Percentiles rank a stretch among this genome's conserved stretches.
Conservation (phyloP, 2,329 filamentous ascomycete genomes). For the Amesomyces nigricolor region DNA sequence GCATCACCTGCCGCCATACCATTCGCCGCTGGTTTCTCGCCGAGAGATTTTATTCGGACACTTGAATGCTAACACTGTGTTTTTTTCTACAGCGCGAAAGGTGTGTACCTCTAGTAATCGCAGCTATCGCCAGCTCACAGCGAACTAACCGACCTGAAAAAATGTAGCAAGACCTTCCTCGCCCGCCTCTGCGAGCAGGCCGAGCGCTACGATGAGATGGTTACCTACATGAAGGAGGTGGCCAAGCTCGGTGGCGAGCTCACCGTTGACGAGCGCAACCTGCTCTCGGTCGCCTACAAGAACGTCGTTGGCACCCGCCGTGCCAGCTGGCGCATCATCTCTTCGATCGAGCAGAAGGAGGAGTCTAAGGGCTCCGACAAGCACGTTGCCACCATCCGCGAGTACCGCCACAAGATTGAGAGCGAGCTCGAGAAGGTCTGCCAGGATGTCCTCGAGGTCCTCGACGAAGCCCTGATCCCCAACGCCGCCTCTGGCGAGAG, state of each 20-base stretch:
- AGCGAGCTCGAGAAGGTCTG: conserved; percentile 95
- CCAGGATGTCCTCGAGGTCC: conserved; percentile 93
- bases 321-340: conserved; percentile 99
- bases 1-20: conserved; percentile 10
- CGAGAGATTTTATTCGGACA: background rate
- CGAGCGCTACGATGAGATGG: conserved; percentile 99
- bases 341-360: conserved; percentile 99
- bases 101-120: conserved; percentile 23
- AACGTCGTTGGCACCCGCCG: conserved; percentile 97
- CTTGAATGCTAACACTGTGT: conserved; percentile 24
- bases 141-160: conserved; percentile 21
- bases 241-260: conserved; percentile 79
- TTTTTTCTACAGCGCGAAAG: conserved; percentile 28
- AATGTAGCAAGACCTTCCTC: conserved; percentile 93
- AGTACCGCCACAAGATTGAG: conserved; percentile 99
- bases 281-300: conserved; percentile 99
- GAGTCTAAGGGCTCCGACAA: conserved; percentile 97
- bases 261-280: conserved; percentile 95
- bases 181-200: conserved; percentile 99
- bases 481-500: conserved; percentile 95
- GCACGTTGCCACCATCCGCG: conserved; percentile 88
- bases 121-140: background rate
- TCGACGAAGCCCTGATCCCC: conserved; percentile 89
- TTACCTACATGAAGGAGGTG: conserved; percentile 99
- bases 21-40: background rate